These are phyloP conservation scores for Penicillium simplicissimum DNA, from an alignment of 495 filamentous ascomycete species.

Conservation along the genomic window DNA sequence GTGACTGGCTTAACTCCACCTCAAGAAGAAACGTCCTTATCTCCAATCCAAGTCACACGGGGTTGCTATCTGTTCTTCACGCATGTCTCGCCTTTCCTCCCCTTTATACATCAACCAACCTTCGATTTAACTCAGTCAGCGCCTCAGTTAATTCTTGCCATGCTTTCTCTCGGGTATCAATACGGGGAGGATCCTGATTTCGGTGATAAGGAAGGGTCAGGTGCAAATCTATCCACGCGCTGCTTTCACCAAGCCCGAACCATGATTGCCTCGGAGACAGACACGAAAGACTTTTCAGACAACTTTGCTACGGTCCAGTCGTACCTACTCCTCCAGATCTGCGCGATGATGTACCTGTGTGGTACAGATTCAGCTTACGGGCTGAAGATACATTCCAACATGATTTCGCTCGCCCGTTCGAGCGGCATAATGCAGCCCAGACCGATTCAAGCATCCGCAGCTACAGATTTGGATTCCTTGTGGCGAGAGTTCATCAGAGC, in stretches of 20 bases:
- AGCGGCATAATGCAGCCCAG: constrained; percentile 30
- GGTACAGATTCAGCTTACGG: constrained; percentile 30
- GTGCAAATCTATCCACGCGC: constrained; percentile 24
- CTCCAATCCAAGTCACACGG: constrained; percentile 22
- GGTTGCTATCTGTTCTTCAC: constrained; percentile 37
- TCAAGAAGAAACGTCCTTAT: constrained; percentile 30
- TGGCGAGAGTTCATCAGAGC: constrained; percentile 35
- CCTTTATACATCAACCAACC: constrained; percentile 36
- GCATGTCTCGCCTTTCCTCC: constrained; percentile 33
- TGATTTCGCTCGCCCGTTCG: constrained; percentile 35
- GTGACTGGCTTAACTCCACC: constrained; percentile 18
- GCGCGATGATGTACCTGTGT: constrained; percentile 41
- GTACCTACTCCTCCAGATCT: constrained; percentile 37
- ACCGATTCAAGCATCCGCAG: constrained; percentile 14
- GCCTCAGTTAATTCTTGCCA: constrained; percentile 29
- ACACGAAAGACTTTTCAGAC: constrained; percentile 6
- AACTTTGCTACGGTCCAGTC: constrained; percentile 30
- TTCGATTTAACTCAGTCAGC: constrained; percentile 28
- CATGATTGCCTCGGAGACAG: constrained; percentile 22
- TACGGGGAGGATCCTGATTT: constrained; percentile 40
- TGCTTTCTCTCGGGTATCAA: constrained; percentile 39
- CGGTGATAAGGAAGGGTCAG: constrained; percentile 28
- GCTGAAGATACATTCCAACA: constrained; percentile 36
- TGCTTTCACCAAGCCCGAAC: constrained; percentile 37
- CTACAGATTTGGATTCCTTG: constrained; percentile 28